A percentile compares a stretch with the other conserved stretches of the same genome.
Evolutionary conservation across 345 rosid genomes (phyloP).

Genomic region (Populus tremula): DNA sequence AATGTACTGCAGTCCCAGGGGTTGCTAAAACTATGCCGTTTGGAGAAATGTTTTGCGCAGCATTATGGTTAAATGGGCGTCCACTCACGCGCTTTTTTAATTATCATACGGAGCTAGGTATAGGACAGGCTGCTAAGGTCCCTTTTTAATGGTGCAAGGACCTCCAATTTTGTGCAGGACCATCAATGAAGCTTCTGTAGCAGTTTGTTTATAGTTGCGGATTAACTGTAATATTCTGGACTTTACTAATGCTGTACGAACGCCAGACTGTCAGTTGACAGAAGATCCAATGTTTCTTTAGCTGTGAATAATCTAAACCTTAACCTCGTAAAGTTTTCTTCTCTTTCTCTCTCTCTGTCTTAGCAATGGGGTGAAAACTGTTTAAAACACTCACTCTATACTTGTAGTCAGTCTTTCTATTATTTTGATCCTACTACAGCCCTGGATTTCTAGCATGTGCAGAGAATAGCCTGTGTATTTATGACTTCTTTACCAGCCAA

Average conservation of each 20-base stretch:
- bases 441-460: neutral
- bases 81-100: neutral
- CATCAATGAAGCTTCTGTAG: neutral
- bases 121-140: neutral
- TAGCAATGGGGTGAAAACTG: neutral
- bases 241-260: neutral
- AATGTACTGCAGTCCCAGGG: neutral
- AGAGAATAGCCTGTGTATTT: neutral
- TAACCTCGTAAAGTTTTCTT: neutral
- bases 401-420: neutral
- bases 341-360: neutral
- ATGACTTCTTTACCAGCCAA: too few relatives aligned
- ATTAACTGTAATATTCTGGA: neutral
- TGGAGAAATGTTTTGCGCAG: neutral
- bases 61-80: neutral
- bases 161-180: constrained; percentile 15
- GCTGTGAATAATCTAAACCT: neutral
- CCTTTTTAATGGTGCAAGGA: neutral
- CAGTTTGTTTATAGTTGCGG: neutral
- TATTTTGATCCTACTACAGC: neutral
- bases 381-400: neutral
- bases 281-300: neutral
- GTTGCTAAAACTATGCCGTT: neutral
- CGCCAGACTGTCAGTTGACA: neutral
- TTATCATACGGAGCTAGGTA: neutral